Evolutionary conservation across 2,329 filamentous ascomycete species (phyloP), one percentile per base, ranked within the genome.

Genomic region (Trichoderma atroviride): DNA sequence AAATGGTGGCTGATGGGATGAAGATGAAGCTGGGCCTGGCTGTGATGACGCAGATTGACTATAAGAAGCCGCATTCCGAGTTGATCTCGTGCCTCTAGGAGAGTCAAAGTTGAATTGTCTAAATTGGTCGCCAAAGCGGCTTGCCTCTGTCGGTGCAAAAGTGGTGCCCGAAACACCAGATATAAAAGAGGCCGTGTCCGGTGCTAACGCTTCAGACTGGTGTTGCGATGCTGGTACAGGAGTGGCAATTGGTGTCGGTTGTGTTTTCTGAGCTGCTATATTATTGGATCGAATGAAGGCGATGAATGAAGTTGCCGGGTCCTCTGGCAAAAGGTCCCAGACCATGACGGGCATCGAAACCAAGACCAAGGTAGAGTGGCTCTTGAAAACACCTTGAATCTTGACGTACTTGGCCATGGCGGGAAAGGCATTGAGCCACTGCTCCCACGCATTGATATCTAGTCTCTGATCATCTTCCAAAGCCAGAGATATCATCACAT

Each of bases 371-470:
- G 85, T 89, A 0, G 87, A 89, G 73, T 88, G 86, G 61, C 87
- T 89, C 74, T 87, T 87, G 76, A 88, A 89, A 0, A 88, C 82
- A 10, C 86, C 87, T 73, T 89, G 86, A 6, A 89, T 83, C 73
- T 87, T 87, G 76, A 88, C 86, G 71, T 88, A 86, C 72, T 86
- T 88, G 53, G 86, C 86, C 68, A 89, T 78, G 2, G 85, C 84
- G 0, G 87, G 87, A 70, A 88, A 87, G 22, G 80, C 82, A 33
- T 80, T 77, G 3, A 89, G 80, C 86, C 87, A 89, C 67, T 83
- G 81, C 73, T 88, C 83, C 86, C 87, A 89, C 5, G 85, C 85
- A 68, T 85, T 83, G n/a, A 89, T 78, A 58, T 88, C 86, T 1
- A 88, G 76, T 16, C 80, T 79, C 71, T 88, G 86, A 63, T 89